Conservation (phyloP, 2,329 filamentous ascomycete species). For the Fusarium mexicanum region DNA sequence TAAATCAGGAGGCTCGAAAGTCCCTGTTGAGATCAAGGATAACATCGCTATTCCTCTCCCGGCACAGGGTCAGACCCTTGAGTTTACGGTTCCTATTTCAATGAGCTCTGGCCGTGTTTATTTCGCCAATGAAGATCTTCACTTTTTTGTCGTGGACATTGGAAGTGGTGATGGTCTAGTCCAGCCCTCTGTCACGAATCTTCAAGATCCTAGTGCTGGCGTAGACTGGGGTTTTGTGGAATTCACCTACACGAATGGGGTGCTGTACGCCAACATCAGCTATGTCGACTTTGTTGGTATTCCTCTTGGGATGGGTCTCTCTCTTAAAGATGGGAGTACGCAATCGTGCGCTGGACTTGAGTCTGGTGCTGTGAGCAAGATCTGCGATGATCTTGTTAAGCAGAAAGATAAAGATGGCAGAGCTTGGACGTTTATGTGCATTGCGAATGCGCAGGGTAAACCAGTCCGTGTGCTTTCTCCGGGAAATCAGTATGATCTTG, state of each 20-base stretch:
- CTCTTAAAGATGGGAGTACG: conserved; percentile 46
- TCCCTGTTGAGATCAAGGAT: conserved; percentile 50
- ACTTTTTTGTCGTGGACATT: conserved; percentile 54
- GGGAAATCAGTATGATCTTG: conserved; percentile 51
- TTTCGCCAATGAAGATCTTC: conserved; percentile 54
- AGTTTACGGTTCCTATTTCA: conserved; percentile 53
- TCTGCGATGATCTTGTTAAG: conserved; percentile 53
- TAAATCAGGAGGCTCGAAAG: conserved; percentile 46
- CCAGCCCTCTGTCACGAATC: conserved; percentile 58
- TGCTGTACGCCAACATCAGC: conserved; percentile 59
- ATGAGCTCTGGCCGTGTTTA: conserved; percentile 56
- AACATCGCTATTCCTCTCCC: conserved; percentile 57
- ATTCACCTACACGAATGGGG: conserved; percentile 54
- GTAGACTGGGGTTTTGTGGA: conserved; percentile 63
- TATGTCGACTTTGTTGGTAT: conserved; percentile 64
- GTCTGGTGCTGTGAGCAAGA: conserved; percentile 47
- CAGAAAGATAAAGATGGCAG: conserved; percentile 52
- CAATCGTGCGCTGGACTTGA: conserved; percentile 55
- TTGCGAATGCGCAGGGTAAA: conserved; percentile 48
- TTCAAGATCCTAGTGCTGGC: conserved; percentile 53
- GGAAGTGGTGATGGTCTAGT: conserved; percentile 52
- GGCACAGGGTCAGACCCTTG: conserved; percentile 48
- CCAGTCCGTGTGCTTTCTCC: conserved; percentile 58
- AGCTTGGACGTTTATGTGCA: conserved; percentile 58
- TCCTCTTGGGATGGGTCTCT: conserved; percentile 60